Evolutionary conservation across 208 protist species (phyloP), one percentile per base, ranked within the genome.

Genomic region (Angomonas ambiguus): DNA sequence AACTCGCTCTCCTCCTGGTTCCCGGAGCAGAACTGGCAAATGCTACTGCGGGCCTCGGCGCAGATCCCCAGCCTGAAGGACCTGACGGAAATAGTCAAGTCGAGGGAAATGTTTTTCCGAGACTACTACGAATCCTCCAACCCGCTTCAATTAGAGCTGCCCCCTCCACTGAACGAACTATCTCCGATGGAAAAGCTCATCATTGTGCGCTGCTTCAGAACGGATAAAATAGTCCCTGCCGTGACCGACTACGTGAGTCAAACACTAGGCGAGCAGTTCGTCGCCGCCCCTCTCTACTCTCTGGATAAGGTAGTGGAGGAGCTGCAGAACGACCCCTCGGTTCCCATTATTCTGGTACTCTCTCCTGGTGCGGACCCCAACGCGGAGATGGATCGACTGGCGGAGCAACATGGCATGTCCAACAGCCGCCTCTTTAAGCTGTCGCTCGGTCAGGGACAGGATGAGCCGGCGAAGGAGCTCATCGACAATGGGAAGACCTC

Each of bases 361-460:
- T 99, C 96, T 6, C 83, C 96, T 2, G 98, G 98, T 63, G 97
- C 98, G 1, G 98, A 99, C 82, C 98, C 98, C 13, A 93, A 88
- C 32, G 83, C 81, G 2, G 87, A 98, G 67, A 72, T 99, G 2
- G 85, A 96, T 63, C 87, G 97, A 24, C 97, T 99, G 22, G 97
- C 97, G 2, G 95, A 97, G 60, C 82, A 84, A 62, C 77, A 77
- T 27, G 91, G 88, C 61, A 96, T 96, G 78, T 69, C 85, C 34
- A 57, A 70, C n/a, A 92, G 76, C 65, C 87, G 85, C 18, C 69
- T 98, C 0, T 80, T 76, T 59, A 97, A 96, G 66, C 85, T 98
- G 11, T 98, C 97, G 13, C 91, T 99, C 27, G 98, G 98, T 20
- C 95, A 99, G 70, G 97, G 96, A 25, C 96, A 99, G 74, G 83